These are phyloP conservation scores for Magnolia officinalis DNA, from an alignment of 164 flowering plant genomes.

Conservation along the genomic window DNA sequence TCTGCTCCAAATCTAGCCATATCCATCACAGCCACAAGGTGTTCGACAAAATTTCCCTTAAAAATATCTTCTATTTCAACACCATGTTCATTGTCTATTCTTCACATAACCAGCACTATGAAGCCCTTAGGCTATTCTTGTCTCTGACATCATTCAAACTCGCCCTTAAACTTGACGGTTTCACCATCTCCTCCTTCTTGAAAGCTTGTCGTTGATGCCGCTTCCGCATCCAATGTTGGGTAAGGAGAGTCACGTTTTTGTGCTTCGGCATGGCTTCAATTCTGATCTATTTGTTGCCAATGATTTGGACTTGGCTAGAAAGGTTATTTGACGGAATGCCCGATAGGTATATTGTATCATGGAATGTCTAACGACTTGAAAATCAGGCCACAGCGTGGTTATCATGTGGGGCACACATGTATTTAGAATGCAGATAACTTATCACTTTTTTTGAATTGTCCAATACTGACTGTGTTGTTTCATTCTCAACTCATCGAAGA, in stretches of 20 bases:
- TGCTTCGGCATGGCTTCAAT: constrained; percentile 46
- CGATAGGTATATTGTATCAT: too few species aligned
- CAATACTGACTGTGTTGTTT: neutral
- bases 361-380: too few species aligned
- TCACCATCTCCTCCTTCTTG: constrained; percentile 49
- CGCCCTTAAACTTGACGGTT: constrained; percentile 32
- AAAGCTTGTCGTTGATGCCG: constrained; percentile 47
- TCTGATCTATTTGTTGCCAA: constrained; percentile 50
- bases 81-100: constrained; percentile 57
- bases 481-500: neutral
- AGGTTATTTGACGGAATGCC: constrained; percentile 51
- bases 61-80: constrained; percentile 52
- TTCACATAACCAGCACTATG: constrained; percentile 22
- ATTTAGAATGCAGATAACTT: too few species aligned
- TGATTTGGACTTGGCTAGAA: constrained; percentile 33
- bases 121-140: constrained; percentile 40
- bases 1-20: constrained; percentile 29
- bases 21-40: constrained; percentile 38
- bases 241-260: constrained; percentile 52
- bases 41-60: constrained; percentile 61
- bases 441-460: too few species aligned
- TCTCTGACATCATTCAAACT: constrained; percentile 15
- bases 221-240: constrained; percentile 20
- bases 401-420: too few species aligned
- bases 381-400: too few species aligned